phyloP scores from a whole-genome alignment of 257 asterid species.

The Salvia splendens region DNA sequence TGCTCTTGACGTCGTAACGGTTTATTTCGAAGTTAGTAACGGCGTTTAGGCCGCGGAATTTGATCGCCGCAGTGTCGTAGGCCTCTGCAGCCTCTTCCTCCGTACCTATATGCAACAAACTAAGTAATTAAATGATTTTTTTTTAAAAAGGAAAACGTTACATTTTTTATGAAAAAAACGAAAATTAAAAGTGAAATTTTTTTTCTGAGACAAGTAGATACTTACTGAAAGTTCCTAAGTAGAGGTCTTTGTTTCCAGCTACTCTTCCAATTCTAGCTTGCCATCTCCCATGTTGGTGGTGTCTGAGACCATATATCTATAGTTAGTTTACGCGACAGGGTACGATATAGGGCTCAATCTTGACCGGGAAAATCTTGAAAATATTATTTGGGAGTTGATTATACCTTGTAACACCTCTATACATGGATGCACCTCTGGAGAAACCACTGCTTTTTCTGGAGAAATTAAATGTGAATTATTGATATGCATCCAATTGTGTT shows the following conservation, averaged over 20 bases:
- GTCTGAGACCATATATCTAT: conserved; percentile 43
- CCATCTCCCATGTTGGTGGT: conserved; percentile 97
- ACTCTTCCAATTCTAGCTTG: conserved; percentile 97
- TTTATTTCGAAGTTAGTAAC: conserved; percentile 89
- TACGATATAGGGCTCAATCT: too few species aligned
- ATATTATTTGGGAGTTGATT: neutral
- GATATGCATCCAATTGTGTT: too few species aligned
- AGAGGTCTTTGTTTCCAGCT: conserved; percentile 91
- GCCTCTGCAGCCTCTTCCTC: conserved; percentile 99
- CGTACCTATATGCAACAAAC: too few species aligned
- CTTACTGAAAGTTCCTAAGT: conserved; percentile 91
- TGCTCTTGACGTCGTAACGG: conserved; percentile 88
- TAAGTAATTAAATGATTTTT: too few species aligned
- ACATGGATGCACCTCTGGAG: conserved; percentile 51
- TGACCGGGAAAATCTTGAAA: neutral
- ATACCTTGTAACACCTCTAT: conserved; percentile 94
- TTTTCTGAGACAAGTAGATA: too few species aligned
- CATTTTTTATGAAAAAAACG: too few species aligned
- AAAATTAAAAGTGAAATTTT: too few species aligned
- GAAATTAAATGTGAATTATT: too few species aligned
- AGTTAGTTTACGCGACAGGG: too few species aligned
- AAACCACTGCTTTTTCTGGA: too few species aligned
- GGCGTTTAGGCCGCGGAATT: conserved; percentile 82
- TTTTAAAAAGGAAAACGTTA: conserved; percentile 33
- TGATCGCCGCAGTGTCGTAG: conserved; percentile 85